phyloP scores from a whole-genome alignment of 2,329 filamentous ascomycete species.

The Gnomoniopsis sp. region DNA sequence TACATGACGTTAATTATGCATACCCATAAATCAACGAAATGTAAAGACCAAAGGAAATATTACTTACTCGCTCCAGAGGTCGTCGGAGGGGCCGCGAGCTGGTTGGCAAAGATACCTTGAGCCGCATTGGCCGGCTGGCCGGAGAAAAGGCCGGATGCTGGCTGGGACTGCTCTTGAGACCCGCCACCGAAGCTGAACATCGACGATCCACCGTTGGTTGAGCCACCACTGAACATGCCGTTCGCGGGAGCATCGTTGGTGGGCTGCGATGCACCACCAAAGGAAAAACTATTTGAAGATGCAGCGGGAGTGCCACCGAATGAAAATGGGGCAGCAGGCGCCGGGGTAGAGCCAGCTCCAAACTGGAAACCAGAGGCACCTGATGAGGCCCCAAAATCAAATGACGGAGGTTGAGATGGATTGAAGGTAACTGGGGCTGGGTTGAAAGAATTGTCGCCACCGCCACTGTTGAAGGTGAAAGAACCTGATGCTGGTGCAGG shows the following conservation, averaged over 20 bases:
- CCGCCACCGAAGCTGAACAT: constrained; percentile 36
- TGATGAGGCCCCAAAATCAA: constrained; percentile 35
- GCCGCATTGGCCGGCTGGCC: constrained; percentile 26
- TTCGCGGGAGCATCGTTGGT: constrained; percentile 16
- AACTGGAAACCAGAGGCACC: constrained; percentile 23
- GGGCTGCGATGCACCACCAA: constrained; percentile 15
- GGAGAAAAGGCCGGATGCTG: constrained; percentile 25
- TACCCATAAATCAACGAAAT: constrained; percentile 18
- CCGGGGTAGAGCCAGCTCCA: constrained; percentile 5
- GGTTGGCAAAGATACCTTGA: constrained; percentile 27
- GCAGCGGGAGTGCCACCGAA: constrained; percentile 7
- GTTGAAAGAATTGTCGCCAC: constrained; percentile 31
- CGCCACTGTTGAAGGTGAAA: constrained; percentile 37
- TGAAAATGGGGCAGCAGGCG: constrained; percentile 12
- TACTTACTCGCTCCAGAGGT: constrained; percentile 42
- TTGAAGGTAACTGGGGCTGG: constrained; percentile 1
- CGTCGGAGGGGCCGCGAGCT: constrained; percentile 20
- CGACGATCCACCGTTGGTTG: constrained; percentile 23
- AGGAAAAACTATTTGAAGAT: constrained; percentile 4
- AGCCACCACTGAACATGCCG: constrained; percentile 11
- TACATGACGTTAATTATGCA: constrained; percentile 38
- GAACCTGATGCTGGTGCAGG: constrained; percentile 25
- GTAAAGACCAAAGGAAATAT: constrained; percentile 11
- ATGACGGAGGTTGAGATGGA: constrained; percentile 24
- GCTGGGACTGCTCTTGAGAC: constrained; percentile 20